Evolutionary conservation across 208 protist genomes (phyloP), one percentile per base, ranked within the genome.

Genomic region (Phytomonas sp.): DNA sequence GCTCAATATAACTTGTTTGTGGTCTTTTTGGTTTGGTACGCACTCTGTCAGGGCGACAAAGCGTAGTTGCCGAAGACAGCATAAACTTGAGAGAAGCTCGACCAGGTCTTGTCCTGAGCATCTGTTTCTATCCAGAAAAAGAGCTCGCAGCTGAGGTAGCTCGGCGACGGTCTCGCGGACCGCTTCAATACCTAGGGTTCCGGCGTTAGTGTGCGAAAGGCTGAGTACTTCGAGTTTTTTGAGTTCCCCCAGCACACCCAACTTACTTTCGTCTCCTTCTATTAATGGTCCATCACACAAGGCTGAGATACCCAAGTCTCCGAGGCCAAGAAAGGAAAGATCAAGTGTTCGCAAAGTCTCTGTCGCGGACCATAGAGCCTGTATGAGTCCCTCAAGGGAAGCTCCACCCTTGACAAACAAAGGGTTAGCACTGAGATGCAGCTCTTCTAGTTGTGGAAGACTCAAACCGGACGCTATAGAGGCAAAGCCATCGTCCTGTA

Each of bases 271-370:
- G n/a, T 60, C 74, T 23, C 23, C 40, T 14, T 32, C 36, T 23
- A n/a, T 70, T 23, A 29, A 36, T 8, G 69, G 52, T 33, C 84
- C 86, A 70, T 94, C 88, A 52, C 83, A 87, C 68, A 94, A 73
- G 63, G 87, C 71, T 29, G 84, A 84, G 8, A 88, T 67, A 29
- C 88, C 88, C 11, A 88, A 56, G 68, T 84, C 84, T n/a, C 82
- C 88, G 7, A 94, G 69, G 5, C 64, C 83, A 5, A 84, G 91
- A 65, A 81, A 91, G 34, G 83, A 81, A n/a, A 91, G 73, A 67
- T 94, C 86, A 10, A 94, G 73, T 64, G 42, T 34, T 23, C 66
- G 42, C 60, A 94, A 70, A 16, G 23, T 31, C 30, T 74, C 19
- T 11, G 76, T 69, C 3, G 40, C 40, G 32, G 60, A 60, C 65